Percentiles rank a stretch among this genome's conserved stretches.
Conservation (phyloP, 1,284 basidiomycete genomes). For the Cryptococcus sp. region DNA sequence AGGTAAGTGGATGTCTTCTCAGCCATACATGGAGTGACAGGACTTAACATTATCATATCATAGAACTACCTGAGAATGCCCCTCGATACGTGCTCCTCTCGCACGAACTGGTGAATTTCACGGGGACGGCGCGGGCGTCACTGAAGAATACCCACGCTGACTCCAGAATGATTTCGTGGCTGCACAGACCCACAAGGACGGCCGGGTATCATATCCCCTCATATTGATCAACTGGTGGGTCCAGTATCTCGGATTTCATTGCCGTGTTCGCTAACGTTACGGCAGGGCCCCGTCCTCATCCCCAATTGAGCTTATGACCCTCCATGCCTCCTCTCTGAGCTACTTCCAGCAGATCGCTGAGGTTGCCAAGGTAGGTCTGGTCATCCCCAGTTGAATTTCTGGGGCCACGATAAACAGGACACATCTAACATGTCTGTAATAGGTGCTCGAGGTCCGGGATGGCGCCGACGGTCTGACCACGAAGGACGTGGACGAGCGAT, state of each 20-base stretch:
- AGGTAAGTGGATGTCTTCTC: slow-evolving; percentile 53
- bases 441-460: slow-evolving; percentile 73
- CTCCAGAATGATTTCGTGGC: too few species aligned
- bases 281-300: slow-evolving; percentile 60
- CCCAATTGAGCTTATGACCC: slow-evolving; percentile 70
- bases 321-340: slow-evolving; percentile 75
- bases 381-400: not conserved
- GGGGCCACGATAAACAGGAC: not conserved
- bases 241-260: not conserved
- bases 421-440: not conserved
- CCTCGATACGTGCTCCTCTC: slow-evolving; percentile 83
- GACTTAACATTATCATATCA: not conserved
- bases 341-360: slow-evolving; percentile 67
- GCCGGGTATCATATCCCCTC: slow-evolving; percentile 77
- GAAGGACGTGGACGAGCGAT: slow-evolving; percentile 62
- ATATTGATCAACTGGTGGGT: slow-evolving; percentile 76
- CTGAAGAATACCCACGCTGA: slow-evolving; percentile 1
- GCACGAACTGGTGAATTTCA: slow-evolving; percentile 62
- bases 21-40: not conserved
- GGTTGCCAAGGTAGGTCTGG: slow-evolving; percentile 42
- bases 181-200: slow-evolving; percentile 65
- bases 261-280: not conserved
- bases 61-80: slow-evolving; percentile 85
- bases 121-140: not conserved
- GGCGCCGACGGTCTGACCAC: slow-evolving; percentile 75